Evolutionary conservation across 2,329 filamentous ascomycete genomes (phyloP).

Genomic region (Monilinia aucupariae): DNA sequence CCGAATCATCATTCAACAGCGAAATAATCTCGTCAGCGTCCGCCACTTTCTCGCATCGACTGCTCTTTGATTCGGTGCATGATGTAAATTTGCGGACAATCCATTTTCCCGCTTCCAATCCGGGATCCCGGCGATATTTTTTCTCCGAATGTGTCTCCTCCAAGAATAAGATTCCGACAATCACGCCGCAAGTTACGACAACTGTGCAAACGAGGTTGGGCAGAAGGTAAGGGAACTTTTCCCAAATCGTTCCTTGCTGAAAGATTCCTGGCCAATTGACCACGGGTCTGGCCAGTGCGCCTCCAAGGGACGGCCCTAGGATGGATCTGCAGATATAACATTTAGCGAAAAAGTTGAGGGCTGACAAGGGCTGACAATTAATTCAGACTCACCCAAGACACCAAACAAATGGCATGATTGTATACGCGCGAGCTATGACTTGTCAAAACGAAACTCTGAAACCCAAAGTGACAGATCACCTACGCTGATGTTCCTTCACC

Average conservation of each 20-base stretch:
- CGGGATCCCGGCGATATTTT: constrained; percentile 69
- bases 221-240: constrained; percentile 80
- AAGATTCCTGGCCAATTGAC: constrained; percentile 75
- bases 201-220: constrained; percentile 84
- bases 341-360: constrained; percentile 10
- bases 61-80: constrained; percentile 33
- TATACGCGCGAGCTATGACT: constrained; percentile 73
- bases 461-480: constrained; percentile 37
- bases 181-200: constrained; percentile 70
- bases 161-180: constrained; percentile 77
- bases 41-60: constrained; percentile 37
- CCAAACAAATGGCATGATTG: constrained; percentile 98
- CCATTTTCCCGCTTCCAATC: constrained; percentile 70
- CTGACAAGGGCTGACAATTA: constrained; percentile 14
- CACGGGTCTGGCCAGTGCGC: constrained; percentile 81
- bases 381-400: constrained; percentile 67
- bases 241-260: constrained; percentile 68
- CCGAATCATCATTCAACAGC: constrained; percentile 49
- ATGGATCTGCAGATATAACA: constrained; percentile 59
- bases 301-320: constrained; percentile 85
- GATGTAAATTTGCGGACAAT: constrained; percentile 44
- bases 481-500: constrained; percentile 86
- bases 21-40: constrained; percentile 44
- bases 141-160: constrained; percentile 89
- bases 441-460: constrained; percentile 34